Conservation (phyloP, 345 rosid genomes). For the Eucalyptus pumila region DNA sequence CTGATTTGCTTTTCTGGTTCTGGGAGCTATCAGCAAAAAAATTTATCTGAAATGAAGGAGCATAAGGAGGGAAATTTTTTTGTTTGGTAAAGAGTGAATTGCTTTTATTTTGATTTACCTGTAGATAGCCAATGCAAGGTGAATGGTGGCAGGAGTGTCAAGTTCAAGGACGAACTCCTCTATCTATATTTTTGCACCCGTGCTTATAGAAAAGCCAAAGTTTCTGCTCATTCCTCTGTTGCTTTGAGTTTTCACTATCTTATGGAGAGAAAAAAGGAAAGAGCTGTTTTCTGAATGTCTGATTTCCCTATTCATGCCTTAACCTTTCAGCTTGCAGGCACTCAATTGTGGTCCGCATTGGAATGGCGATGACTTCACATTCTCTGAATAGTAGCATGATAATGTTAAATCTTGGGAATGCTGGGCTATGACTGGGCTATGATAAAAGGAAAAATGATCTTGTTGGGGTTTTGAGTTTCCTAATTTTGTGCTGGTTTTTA, state of each 20-base stretch:
- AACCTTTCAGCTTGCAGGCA: not conserved
- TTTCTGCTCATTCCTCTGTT: not conserved
- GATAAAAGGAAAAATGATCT: not conserved
- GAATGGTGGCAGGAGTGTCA: not conserved
- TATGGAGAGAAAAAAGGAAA: not conserved
- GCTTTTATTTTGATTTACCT: not conserved
- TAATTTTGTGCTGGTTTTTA: not conserved
- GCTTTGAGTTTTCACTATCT: not conserved
- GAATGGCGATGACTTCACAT: not conserved
- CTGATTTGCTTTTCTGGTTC: not conserved
- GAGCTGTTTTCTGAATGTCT: not conserved
- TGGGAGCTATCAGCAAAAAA: fast-evolving
- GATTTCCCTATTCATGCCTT: not conserved
- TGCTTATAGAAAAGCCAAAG: not conserved
- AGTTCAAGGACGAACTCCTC: not conserved
- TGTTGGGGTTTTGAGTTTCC: not conserved
- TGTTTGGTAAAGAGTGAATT: not conserved
- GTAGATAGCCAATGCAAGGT: not conserved
- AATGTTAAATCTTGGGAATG: not conserved
- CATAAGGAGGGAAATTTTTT: not conserved
- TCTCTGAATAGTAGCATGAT: not conserved
- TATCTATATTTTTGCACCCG: not conserved
- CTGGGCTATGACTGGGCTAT: not conserved
- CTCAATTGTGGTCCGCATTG: not conserved
- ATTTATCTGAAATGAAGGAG: not conserved